Conservation (phyloP, 2,329 filamentous ascomycete genomes). For the Bipolaris victoriae region DNA sequence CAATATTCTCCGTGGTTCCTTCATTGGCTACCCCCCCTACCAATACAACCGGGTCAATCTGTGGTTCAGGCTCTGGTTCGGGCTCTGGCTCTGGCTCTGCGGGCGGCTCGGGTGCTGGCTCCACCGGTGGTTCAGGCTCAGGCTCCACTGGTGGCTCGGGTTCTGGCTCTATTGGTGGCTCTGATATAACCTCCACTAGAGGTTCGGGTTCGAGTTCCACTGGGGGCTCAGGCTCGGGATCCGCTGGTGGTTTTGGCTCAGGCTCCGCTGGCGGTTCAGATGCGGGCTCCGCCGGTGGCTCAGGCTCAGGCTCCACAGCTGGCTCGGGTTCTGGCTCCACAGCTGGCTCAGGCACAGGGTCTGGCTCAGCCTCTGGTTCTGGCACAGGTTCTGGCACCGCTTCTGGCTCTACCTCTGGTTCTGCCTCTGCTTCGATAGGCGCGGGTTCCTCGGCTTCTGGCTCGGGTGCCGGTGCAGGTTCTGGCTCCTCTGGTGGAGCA, state of each 20-base stretch:
- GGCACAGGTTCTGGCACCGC: no score
- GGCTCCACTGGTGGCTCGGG: not conserved
- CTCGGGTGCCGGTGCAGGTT: not conserved
- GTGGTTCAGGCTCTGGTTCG: not conserved
- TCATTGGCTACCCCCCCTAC: slow-evolving; percentile 1
- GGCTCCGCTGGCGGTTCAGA: not conserved
- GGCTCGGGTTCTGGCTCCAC: no score
- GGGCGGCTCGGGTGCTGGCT: not conserved
- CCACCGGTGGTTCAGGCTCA: not conserved
- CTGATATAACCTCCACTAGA: not conserved
- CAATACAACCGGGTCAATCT: slow-evolving; percentile 3
- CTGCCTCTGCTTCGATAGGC: not conserved
- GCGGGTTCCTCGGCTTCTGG: not conserved
- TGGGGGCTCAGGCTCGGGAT: not conserved
- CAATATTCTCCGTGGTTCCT: not conserved
- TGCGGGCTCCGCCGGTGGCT: not conserved
- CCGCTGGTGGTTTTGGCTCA: not conserved
- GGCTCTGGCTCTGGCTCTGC: not conserved
- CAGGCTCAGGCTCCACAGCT: not conserved
- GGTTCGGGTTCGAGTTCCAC: not conserved
- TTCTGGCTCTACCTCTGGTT: not conserved
- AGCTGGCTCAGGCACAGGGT: not conserved
- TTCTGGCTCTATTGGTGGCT: not conserved
- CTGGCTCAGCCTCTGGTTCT: not conserved
- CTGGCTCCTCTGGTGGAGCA: slow-evolving; percentile 1